These are phyloP conservation scores for Stagonosporopsis chrysanthemi DNA, from an alignment of 2,329 filamentous ascomycete species.

Conservation along the genomic window DNA sequence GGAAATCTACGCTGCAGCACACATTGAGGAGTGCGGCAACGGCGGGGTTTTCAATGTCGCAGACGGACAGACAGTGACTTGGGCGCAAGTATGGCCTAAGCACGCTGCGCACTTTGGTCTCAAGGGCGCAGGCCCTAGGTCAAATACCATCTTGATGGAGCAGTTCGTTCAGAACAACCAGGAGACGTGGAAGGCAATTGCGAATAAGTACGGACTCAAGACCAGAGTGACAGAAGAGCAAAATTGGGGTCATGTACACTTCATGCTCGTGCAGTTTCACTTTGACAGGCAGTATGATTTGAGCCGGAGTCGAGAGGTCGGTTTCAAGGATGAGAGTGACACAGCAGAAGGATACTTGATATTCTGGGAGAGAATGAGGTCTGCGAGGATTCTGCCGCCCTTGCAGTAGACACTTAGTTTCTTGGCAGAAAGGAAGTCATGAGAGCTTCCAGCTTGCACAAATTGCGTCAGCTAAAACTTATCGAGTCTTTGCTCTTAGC, in stretches of 20 bases:
- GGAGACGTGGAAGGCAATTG: slow-evolving; percentile 31
- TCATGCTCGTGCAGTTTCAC: slow-evolving; percentile 54
- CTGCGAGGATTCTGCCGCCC: slow-evolving; percentile 43
- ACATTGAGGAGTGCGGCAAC: slow-evolving; percentile 35
- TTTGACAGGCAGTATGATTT: slow-evolving; percentile 57
- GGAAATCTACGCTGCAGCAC: slow-evolving; percentile 50
- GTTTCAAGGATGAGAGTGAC: slow-evolving; percentile 52
- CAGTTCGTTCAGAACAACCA: slow-evolving; percentile 40
- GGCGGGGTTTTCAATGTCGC: slow-evolving; percentile 53
- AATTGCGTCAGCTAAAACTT: neutral
- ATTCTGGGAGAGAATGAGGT: slow-evolving; percentile 56
- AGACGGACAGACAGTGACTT: slow-evolving; percentile 48
- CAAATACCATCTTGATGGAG: slow-evolving; percentile 31
- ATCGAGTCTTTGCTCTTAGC: neutral
- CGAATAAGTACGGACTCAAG: slow-evolving; percentile 42
- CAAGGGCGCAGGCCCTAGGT: slow-evolving; percentile 44
- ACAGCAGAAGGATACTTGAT: slow-evolving; percentile 50
- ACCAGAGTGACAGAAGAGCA: slow-evolving; percentile 50
- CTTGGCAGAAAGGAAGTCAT: neutral
- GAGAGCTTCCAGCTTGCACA: neutral
- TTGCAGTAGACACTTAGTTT: neutral
- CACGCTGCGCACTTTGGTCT: slow-evolving; percentile 54
- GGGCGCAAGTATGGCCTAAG: slow-evolving; percentile 56
- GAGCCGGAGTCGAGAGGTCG: slow-evolving; percentile 54
- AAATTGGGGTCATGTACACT: slow-evolving; percentile 51